phyloP scores from a whole-genome alignment of 306 rosid species.

The Castanospermum australe region DNA sequence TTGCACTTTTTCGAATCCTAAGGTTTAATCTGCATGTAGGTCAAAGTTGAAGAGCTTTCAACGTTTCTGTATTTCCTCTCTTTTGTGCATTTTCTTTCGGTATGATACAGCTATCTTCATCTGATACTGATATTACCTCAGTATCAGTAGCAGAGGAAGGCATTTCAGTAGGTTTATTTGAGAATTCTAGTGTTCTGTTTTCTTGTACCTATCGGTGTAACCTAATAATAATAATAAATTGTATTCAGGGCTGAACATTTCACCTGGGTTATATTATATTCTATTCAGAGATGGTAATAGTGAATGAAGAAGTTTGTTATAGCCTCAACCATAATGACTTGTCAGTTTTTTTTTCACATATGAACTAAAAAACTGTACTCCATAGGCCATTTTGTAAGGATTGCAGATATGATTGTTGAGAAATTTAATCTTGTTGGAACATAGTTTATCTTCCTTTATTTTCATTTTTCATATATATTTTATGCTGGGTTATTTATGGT shows the following conservation, averaged over 20 bases:
- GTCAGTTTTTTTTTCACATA: not conserved
- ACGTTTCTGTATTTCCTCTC: too few relatives aligned
- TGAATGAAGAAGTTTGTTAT: not conserved
- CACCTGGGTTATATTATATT: not conserved
- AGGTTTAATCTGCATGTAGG: too few relatives aligned
- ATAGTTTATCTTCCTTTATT: not conserved
- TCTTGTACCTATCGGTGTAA: not conserved
- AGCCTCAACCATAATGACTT: not conserved
- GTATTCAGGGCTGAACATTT: not conserved
- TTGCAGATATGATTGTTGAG: not conserved
- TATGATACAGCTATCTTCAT: too few relatives aligned
- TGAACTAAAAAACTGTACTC: not conserved
- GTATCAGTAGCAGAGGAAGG: too few relatives aligned
- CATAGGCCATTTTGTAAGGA: not conserved
- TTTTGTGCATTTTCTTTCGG: too few relatives aligned
- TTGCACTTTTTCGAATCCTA: too few relatives aligned
- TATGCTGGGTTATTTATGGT: not conserved
- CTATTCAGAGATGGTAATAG: not conserved
- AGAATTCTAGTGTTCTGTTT: too few relatives aligned
- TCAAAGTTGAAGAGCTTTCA: too few relatives aligned
- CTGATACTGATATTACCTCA: too few relatives aligned
- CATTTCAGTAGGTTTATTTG: too few relatives aligned
- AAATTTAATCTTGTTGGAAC: conserved; percentile 4
- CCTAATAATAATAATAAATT: not conserved
- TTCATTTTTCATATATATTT: not conserved